phyloP scores from a whole-genome alignment of 345 rosid species.

The Gynandropsis gynandra region DNA sequence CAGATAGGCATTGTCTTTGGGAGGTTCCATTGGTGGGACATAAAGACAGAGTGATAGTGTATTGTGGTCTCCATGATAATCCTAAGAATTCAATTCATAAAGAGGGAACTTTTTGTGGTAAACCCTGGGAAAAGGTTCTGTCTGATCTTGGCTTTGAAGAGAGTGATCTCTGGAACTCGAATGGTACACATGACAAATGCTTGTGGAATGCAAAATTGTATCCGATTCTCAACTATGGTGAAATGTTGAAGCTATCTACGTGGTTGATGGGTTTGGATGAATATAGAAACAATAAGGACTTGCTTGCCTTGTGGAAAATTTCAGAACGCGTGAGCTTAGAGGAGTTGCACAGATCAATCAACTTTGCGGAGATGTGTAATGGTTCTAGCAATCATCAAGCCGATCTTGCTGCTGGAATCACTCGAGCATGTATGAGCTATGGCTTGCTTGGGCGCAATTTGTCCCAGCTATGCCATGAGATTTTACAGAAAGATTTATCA shows the following conservation, averaged over 20 bases:
- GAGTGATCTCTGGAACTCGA: slow-evolving; percentile 65
- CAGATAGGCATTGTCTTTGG: slow-evolving; percentile 96
- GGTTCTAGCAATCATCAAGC: slow-evolving; percentile 88
- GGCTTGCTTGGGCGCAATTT: slow-evolving; percentile 87
- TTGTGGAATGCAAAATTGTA: slow-evolving; percentile 92
- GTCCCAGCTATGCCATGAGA: slow-evolving; percentile 76
- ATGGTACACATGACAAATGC: slow-evolving; percentile 52
- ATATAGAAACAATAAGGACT: slow-evolving; percentile 31
- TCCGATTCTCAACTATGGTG: slow-evolving; percentile 60
- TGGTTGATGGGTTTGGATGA: slow-evolving; percentile 90
- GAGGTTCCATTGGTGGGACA: slow-evolving; percentile 83
- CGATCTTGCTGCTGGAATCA: slow-evolving; percentile 92
- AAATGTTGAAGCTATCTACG: slow-evolving; percentile 69
- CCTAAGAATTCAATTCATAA: slow-evolving; percentile 56
- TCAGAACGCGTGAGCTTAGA: slow-evolving; percentile 86
- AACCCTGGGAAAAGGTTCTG: slow-evolving; percentile 74
- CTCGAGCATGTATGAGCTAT: slow-evolving; percentile 77
- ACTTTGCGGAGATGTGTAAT: slow-evolving; percentile 74
- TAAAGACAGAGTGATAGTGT: slow-evolving; percentile 62
- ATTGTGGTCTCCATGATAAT: slow-evolving; percentile 92
- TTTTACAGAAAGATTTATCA: slow-evolving; percentile 54
- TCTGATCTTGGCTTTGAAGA: slow-evolving; percentile 64
- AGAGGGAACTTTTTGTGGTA: slow-evolving; percentile 89
- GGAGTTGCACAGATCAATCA: slow-evolving; percentile 86
- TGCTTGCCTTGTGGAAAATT: slow-evolving; percentile 61